Evolutionary conservation across 305 asterid species (phyloP).

Genomic region (Fraxinus nigra): DNA sequence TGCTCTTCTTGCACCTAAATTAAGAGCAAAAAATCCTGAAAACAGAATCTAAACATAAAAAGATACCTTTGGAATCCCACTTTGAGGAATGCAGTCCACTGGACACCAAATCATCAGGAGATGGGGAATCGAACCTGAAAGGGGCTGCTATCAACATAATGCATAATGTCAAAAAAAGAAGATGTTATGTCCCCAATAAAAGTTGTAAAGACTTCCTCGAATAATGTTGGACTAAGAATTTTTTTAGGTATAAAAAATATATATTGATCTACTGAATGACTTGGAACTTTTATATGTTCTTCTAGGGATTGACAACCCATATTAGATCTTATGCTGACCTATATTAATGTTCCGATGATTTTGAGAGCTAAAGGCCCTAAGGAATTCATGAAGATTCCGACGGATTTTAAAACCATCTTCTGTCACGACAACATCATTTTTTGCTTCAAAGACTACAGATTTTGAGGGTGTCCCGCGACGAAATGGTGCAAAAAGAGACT

Average conservation of each 20-base stretch:
- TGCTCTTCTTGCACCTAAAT: slow-evolving; percentile 7
- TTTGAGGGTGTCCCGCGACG: slow-evolving; percentile 55
- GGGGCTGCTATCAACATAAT: slow-evolving; percentile 59
- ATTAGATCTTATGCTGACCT: slow-evolving; percentile 60
- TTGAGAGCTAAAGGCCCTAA: slow-evolving; percentile 61
- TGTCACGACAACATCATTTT: slow-evolving; percentile 47
- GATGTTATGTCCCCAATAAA: not conserved
- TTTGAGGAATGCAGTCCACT: slow-evolving; percentile 54
- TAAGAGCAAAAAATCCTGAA: slow-evolving; percentile 6
- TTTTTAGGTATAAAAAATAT: slow-evolving; percentile 10
- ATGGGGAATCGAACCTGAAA: slow-evolving; percentile 76
- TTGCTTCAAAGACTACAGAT: slow-evolving; percentile 49
- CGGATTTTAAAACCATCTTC: slow-evolving; percentile 53
- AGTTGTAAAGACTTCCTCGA: slow-evolving; percentile 24
- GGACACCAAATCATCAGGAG: slow-evolving; percentile 85
- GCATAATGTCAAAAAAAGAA: slow-evolving; percentile 32
- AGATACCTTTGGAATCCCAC: slow-evolving; percentile 54
- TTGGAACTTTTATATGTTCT: slow-evolving; percentile 3
- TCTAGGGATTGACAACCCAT: slow-evolving; percentile 29
- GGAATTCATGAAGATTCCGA: slow-evolving; percentile 63
- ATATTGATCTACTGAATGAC: slow-evolving; percentile 5
- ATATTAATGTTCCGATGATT: slow-evolving; percentile 59
- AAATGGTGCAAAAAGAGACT: slow-evolving; percentile 88
- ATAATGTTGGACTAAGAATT: slow-evolving; percentile 17
- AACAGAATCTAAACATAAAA: slow-evolving; percentile 17